Percentiles rank a stretch among this genome's conserved stretches.
Conservation (phyloP, 177 flowering plant species). For the Vitis hybrid region DNA sequence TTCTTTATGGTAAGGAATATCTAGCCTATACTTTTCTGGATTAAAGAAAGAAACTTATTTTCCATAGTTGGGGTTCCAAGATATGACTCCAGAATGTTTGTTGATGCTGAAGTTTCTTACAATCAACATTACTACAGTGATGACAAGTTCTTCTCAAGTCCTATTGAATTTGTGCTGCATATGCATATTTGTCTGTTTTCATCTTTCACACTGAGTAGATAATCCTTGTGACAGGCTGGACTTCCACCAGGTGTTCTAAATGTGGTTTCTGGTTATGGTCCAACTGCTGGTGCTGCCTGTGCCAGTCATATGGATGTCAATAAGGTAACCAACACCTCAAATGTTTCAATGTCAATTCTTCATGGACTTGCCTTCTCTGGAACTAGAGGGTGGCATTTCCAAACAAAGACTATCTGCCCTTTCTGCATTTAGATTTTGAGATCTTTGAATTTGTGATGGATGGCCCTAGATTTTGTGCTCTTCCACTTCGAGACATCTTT, state of each 20-base stretch:
- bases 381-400: background rate
- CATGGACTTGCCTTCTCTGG: background rate
- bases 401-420: too few relatives aligned
- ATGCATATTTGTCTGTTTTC: background rate
- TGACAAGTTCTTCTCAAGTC: background rate
- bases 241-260: conserved; percentile 88
- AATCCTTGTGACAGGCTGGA: conserved; percentile 63
- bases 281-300: conserved; percentile 83
- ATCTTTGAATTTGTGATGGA: too few relatives aligned
- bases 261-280: conserved; percentile 77
- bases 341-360: background rate
- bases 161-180: background rate
- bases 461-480: too few relatives aligned
- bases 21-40: too few relatives aligned
- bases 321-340: conserved; percentile 44
- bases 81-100: background rate
- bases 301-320: conserved; percentile 91
- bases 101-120: background rate
- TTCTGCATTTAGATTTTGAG: too few relatives aligned
- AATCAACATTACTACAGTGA: too few relatives aligned
- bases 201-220: conserved; percentile 1
- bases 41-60: too few relatives aligned
- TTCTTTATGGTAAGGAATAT: too few relatives aligned
- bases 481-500: too few relatives aligned
- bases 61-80: too few relatives aligned